These are phyloP conservation scores for Trypanosoma vivax DNA, from an alignment of 208 protist species.

Conservation along the genomic window DNA sequence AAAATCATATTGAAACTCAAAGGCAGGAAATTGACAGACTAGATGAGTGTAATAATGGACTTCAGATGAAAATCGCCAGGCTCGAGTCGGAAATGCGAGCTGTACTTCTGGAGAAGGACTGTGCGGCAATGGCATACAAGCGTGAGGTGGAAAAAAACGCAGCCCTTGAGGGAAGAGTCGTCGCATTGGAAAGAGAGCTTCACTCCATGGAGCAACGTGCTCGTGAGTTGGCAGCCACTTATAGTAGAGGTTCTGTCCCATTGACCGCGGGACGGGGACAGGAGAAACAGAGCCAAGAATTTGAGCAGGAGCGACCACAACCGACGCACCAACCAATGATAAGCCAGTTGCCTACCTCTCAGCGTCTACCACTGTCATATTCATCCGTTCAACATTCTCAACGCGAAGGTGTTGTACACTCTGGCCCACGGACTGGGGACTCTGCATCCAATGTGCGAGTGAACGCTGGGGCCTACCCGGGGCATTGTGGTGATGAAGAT, in stretches of 20 bases:
- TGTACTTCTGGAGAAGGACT: constrained; percentile 58
- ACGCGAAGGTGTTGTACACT: too few relatives aligned
- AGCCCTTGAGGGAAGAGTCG: constrained; percentile 34
- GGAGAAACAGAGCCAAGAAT: background rate
- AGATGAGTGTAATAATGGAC: constrained; percentile 41
- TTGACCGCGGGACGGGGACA: background rate
- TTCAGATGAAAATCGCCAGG: constrained; percentile 30
- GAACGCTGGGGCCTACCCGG: background rate
- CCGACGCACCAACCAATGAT: background rate
- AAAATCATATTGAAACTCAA: constrained; percentile 40
- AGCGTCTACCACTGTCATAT: too few relatives aligned
- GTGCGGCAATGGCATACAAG: constrained; percentile 39
- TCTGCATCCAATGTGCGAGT: too few relatives aligned
- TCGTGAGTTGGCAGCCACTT: constrained; percentile 5
- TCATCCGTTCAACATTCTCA: too few relatives aligned
- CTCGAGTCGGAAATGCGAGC: constrained; percentile 42
- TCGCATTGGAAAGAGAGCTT: constrained; percentile 34
- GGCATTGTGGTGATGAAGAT: background rate
- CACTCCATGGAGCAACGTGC: constrained; percentile 10
- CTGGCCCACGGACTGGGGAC: too few relatives aligned
- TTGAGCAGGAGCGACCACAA: background rate
- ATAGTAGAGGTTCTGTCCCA: constrained; percentile 1
- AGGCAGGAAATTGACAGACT: constrained; percentile 34
- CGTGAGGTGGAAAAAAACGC: constrained; percentile 46
- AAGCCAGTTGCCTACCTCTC: background rate